A percentile compares a stretch with the other conserved stretches of the same genome.
Conservation (phyloP, 2,329 filamentous ascomycete genomes). For the Colletotrichum lini region DNA sequence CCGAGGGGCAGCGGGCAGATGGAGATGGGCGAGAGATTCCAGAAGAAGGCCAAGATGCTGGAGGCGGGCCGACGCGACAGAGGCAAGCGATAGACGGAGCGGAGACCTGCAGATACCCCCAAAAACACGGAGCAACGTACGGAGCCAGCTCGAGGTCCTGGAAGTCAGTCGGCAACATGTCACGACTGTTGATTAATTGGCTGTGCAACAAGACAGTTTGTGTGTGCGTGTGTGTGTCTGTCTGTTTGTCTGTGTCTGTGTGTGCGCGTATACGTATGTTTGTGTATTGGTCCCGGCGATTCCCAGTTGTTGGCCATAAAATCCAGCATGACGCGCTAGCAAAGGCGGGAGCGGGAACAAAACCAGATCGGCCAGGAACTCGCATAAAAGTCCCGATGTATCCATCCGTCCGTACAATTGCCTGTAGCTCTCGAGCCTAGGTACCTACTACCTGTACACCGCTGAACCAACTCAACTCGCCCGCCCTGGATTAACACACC, state of each 20-base stretch:
- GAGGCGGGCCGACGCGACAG: slow-evolving; percentile 62
- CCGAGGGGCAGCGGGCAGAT: slow-evolving; percentile 73
- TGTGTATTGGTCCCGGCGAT: background rate
- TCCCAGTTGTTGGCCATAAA: background rate
- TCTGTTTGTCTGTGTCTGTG: background rate
- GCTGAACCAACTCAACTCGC: slow-evolving; percentile 5
- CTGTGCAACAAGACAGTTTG: too few relatives aligned
- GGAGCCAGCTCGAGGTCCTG: slow-evolving; percentile 2
- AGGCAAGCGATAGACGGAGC: slow-evolving; percentile 55
- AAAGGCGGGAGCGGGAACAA: background rate
- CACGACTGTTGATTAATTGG: too few relatives aligned
- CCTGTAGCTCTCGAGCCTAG: background rate
- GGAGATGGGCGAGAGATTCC: slow-evolving; percentile 81
- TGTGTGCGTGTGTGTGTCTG: too few relatives aligned
- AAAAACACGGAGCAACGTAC: slow-evolving; percentile 1
- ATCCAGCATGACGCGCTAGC: background rate
- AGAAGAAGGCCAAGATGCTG: slow-evolving; percentile 75
- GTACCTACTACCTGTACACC: background rate
- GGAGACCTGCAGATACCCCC: slow-evolving; percentile 7
- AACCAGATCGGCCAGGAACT: slow-evolving; percentile 21
- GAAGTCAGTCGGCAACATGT: background rate
- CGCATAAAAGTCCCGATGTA: background rate
- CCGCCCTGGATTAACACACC: background rate
- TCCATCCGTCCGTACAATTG: background rate
- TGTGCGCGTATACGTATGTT: slow-evolving; percentile 1